Evolutionary conservation across 192 early-diverging fungal species (phyloP).

Genomic region (Backusella luteola): DNA sequence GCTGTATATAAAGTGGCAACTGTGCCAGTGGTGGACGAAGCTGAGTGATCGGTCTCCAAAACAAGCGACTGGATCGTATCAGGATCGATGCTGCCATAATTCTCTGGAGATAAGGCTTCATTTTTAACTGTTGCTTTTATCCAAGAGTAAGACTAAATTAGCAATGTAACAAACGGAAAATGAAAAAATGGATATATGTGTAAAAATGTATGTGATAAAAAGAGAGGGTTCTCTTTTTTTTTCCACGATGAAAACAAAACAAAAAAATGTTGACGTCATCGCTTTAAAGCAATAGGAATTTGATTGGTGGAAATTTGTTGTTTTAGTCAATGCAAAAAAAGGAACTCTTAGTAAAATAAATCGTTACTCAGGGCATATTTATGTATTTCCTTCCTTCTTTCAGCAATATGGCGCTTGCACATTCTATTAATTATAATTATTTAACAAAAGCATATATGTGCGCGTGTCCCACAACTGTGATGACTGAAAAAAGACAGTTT

Average conservation of each 20-base stretch:
- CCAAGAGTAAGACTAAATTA: not conserved
- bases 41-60: not conserved
- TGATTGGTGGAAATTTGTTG: not conserved
- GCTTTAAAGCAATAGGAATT: not conserved
- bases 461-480: not conserved
- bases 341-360: too few species aligned
- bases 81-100: constrained; percentile 7
- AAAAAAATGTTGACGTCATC: not conserved
- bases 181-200: not conserved
- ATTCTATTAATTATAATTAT: not conserved
- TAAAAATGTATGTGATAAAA: not conserved
- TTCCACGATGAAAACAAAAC: not conserved
- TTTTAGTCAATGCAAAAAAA: not conserved
- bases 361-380: not conserved
- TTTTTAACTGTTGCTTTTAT: not conserved
- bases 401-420: not conserved
- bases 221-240: not conserved
- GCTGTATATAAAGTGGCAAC: not conserved
- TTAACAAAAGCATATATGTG: not conserved
- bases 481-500: not conserved
- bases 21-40: not conserved
- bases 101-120: constrained; percentile 11
- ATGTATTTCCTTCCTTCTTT: not conserved
- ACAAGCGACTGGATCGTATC: not conserved
- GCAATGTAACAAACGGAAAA: not conserved